A percentile compares a stretch with the other conserved stretches of the same genome.
Conservation (phyloP, 164 flowering plant genomes). For the Macadamia integrifolia region DNA sequence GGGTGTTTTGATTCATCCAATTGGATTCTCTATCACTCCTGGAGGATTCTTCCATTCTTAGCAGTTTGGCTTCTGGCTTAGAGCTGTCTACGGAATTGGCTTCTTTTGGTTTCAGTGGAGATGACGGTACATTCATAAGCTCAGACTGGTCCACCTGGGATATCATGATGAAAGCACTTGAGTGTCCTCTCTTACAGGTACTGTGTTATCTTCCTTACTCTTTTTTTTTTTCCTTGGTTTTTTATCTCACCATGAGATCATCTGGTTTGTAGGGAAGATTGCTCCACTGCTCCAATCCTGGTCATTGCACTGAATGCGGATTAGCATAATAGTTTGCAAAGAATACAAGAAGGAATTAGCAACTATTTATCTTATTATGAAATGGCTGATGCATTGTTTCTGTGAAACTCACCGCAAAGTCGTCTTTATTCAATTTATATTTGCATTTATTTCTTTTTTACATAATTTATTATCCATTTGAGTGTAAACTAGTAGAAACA, state of each 20-base stretch:
- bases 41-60: no score
- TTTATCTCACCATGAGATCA: neutral
- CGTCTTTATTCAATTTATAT: no score
- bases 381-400: neutral
- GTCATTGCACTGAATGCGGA: neutral
- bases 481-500: no score
- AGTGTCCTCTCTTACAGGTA: neutral
- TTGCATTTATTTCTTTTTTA: no score
- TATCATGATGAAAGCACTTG: neutral
- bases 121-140: neutral
- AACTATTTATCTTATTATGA: neutral
- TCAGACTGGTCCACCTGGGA: neutral
- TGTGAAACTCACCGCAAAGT: no score
- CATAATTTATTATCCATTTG: no score
- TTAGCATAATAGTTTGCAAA: neutral
- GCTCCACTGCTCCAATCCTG: neutral
- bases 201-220: neutral
- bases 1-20: no score
- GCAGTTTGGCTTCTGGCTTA: neutral
- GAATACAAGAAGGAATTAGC: neutral
- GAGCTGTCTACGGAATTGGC: no score
- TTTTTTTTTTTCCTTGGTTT: neutral
- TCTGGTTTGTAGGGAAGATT: slow-evolving; percentile 5
- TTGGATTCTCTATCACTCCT: no score
- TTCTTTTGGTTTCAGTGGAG: neutral